Conservation (phyloP, 2,329 filamentous ascomycete species). For the Pseudogymnoascus sp. region DNA sequence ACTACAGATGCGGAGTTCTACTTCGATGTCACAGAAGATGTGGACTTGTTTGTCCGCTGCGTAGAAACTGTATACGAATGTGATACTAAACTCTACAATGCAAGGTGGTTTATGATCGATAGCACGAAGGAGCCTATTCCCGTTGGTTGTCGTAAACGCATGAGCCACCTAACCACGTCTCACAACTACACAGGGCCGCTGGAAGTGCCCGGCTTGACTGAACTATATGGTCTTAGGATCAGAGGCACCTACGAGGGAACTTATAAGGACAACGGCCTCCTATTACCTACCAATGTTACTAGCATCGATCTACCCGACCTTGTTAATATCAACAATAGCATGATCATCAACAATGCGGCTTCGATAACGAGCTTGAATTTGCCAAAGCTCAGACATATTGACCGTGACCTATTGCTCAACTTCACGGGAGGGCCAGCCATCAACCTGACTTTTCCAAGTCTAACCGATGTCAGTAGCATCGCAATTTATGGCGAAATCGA, state of each 20-base stretch:
- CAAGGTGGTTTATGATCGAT: not conserved
- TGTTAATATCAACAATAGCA: not conserved
- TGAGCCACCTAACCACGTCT: not conserved
- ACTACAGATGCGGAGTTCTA: too few species aligned
- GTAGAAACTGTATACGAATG: not conserved
- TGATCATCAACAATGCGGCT: not conserved
- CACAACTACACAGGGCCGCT: not conserved
- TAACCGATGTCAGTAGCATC: not conserved
- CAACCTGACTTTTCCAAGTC: not conserved
- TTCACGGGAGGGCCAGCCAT: not conserved
- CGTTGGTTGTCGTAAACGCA: not conserved
- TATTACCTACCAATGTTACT: not conserved
- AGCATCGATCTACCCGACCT: not conserved
- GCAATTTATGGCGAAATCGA: not conserved
- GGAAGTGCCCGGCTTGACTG: not conserved
- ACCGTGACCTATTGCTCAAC: not conserved
- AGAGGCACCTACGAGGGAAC: not conserved
- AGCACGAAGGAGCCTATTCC: not conserved
- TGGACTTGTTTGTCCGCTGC: not conserved
- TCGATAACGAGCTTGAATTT: not conserved
- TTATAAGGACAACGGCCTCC: not conserved
- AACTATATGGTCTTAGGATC: not conserved
- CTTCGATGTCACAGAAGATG: not conserved
- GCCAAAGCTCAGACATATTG: not conserved
- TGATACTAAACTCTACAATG: not conserved